Conservation (phyloP, 1,139 yeast species). For the Lodderomyces beijingensis region DNA sequence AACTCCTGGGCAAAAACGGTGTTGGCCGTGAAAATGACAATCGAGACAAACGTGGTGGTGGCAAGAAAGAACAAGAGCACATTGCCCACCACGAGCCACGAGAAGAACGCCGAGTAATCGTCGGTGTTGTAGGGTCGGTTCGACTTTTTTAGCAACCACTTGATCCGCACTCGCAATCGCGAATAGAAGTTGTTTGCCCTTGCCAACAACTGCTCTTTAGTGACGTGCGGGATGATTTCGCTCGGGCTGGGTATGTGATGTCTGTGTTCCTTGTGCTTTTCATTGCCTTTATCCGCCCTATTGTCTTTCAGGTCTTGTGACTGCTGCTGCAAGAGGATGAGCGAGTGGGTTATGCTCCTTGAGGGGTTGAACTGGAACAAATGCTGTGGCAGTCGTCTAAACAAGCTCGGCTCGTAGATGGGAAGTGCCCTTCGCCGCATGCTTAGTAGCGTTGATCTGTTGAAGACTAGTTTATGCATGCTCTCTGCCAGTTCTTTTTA, state of each 20-base stretch:
- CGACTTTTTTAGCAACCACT: conserved; percentile 61
- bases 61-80: conserved; percentile 72
- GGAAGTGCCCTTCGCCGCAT: too few species aligned
- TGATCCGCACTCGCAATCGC: conserved; percentile 52
- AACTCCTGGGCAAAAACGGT: conserved; percentile 89
- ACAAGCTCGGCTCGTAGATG: too few species aligned
- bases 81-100: conserved; percentile 89
- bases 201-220: conserved; percentile 51
- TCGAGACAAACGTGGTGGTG: conserved; percentile 84
- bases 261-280: too few species aligned
- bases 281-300: too few species aligned
- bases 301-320: too few species aligned
- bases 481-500: too few species aligned
- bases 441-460: too few species aligned
- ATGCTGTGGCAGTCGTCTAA: too few species aligned
- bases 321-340: too few species aligned
- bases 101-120: conserved; percentile 82
- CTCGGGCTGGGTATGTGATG: not conserved
- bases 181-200: conserved; percentile 48
- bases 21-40: conserved; percentile 72
- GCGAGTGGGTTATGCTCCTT: too few species aligned
- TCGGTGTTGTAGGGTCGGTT: conserved; percentile 76
- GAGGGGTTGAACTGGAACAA: too few species aligned
- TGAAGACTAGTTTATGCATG: too few species aligned
- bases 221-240: conserved; percentile 8